Base-by-base conservation (phyloP, 2,329 filamentous ascomycete species). In the Cytospora chrysosperma region DNA sequence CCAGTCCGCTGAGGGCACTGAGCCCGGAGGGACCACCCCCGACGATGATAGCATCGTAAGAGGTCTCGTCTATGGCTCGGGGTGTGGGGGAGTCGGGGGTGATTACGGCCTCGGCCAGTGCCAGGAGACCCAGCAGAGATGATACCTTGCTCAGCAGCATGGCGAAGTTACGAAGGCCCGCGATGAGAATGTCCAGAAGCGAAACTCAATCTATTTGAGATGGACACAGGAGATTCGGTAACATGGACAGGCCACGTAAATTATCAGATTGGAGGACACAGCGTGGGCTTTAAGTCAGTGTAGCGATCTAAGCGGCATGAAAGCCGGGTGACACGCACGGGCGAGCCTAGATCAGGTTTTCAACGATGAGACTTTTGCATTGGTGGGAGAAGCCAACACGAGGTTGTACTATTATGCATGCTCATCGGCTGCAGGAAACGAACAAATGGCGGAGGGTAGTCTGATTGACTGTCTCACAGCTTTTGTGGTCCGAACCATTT, bases 21-120 rank as follows among this genome's bases (percentile, higher is more conserved):
- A 87, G 78, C 0, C 85, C 85, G 0, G 84, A 74, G 3, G 85
- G 85, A 1, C 85, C 85, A 40, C 85, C 85, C 4, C 85, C 85
- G 6, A 87, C 75, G 43, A 87, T 75, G 50, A 87, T 78, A 62
- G 80, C 83, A 73, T 87, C 85, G 68, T 82, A 86, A 24, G 50
- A 7, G 4, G 37, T 61, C 1, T 51, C n/a, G 28, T 61, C 58
- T 60, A 50, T 26, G 58, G 58, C 24, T 49, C 34, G 2, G 34
- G 43, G 9, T 28, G 21, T 2, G 17, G 15, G 54, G 13, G 51
- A 52, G 4, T 51, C 54, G n/a, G 53, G 60, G 21, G 50, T 17
- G 10, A 32, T 47, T 3, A 26, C 54, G 10, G 60, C 60, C 30
- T 53, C 19, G 17, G 54, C 54, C 47, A 62, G 4, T 1, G 24